These are phyloP conservation scores for Anaeramoeba ignava DNA, from an alignment of 78 protist species.

Conservation along the genomic window DNA sequence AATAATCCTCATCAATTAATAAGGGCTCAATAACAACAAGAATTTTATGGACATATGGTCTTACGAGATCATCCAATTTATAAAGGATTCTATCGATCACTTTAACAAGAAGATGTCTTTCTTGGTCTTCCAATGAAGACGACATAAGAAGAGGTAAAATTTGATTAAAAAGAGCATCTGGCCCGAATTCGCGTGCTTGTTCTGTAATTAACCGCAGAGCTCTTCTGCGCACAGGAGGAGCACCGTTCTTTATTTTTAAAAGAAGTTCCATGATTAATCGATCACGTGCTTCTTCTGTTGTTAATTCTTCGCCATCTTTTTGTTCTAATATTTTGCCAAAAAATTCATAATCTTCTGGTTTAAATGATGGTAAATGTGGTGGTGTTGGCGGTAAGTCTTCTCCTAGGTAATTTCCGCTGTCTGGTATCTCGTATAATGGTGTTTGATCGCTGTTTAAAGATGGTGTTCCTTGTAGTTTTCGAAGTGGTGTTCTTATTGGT, in stretches of 20 bases:
- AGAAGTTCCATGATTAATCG: constrained; percentile 77
- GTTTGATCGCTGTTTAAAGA: constrained; percentile 45
- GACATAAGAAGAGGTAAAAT: constrained; percentile 84
- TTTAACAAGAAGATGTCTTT: constrained; percentile 94
- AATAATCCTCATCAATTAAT: constrained; percentile 90
- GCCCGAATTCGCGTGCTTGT: constrained; percentile 88
- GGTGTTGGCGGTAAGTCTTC: constrained; percentile 22
- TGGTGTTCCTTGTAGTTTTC: constrained; percentile 61
- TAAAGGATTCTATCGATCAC: constrained; percentile 88
- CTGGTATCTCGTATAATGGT: constrained; percentile 28
- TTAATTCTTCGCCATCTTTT: constrained; percentile 49
- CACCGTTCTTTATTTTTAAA: constrained; percentile 90
- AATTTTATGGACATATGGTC: constrained; percentile 85
- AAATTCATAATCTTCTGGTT: constrained; percentile 84
- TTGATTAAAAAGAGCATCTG: constrained; percentile 87
- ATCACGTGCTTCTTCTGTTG: constrained; percentile 68
- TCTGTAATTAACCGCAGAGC: constrained; percentile 86
- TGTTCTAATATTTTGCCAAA: constrained; percentile 60
- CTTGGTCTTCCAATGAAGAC: constrained; percentile 90
- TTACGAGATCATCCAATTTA: constrained; percentile 87
- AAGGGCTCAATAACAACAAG: constrained; percentile 93
- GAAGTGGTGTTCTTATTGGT: constrained; percentile 56
- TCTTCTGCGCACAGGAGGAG: constrained; percentile 87
- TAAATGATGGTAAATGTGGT: constrained; percentile 55
- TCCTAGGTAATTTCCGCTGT: constrained; percentile 2